Evolutionary conservation across 768 basidiomycete species (phyloP), one percentile per base, ranked within the genome.

Genomic region (Podaxis sp.): DNA sequence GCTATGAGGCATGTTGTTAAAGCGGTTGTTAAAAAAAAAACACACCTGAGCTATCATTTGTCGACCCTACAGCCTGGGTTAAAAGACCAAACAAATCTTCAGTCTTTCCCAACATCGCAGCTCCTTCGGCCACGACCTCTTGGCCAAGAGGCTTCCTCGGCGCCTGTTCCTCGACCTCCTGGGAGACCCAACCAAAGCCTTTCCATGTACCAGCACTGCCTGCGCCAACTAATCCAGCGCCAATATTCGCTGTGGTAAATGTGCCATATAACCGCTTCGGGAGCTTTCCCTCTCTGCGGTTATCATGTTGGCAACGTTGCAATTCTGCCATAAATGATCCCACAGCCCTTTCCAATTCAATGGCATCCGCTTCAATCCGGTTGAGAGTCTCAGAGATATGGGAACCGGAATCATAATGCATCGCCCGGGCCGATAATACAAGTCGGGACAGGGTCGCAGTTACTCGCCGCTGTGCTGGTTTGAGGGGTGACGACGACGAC

Each of bases 361-460:
- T 83, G 1, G 90, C 89, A 69, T 92, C 91, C 4, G 85, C 81
- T 68, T 90, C 87, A 64, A 92, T 89, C 42, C 91, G 85, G 66
- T 80, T 83, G 1, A 87, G 79, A 13, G 88, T 89, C 64, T 90
- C 87, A 11, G 80, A 73, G 3, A 85, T 73, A 24, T 84, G 79
- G 1, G 84, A 82, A 15, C 86, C 87, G 0, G 89, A 88, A 68
- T 93, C 89, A 64, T 91, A 92, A 68, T 90, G 87, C 76, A 93
- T 88, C 0, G 95, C 94, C 54, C 96, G 89, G n/a, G 93, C 88
- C 7, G 91, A 93, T 2, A 97, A 84, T 33, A 96, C 92, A 30
- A 98, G 80, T 71, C 95, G 90, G 19, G 93, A 95, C 8, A 96
- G 79, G 0, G 93, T 94, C 7, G 93, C 92, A 2, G 93, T 93